phyloP scores from a whole-genome alignment of 225 moss, liverwort and hornwort species.

The Marchantia paleacea region DNA sequence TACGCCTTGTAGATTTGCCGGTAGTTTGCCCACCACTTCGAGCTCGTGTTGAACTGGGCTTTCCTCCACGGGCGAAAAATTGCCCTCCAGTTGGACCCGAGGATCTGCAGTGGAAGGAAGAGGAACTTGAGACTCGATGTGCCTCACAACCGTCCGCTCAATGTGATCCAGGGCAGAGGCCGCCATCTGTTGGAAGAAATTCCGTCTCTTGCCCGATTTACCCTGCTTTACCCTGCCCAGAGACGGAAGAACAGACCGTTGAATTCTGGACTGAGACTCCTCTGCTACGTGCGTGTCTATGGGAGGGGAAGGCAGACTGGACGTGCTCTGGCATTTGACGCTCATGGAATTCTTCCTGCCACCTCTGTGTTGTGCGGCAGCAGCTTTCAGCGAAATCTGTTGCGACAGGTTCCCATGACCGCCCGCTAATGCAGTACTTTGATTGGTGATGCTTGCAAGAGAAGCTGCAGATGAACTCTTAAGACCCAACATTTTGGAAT shows the following conservation, averaged over 20 bases:
- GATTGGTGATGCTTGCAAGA: not conserved
- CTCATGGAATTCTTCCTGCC: not conserved
- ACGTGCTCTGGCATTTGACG: slow-evolving; percentile 5
- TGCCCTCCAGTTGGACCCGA: slow-evolving; percentile 68
- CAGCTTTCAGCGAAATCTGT: not conserved
- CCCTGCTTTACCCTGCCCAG: not conserved
- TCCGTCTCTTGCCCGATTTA: slow-evolving; percentile 19
- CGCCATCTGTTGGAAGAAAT: slow-evolving; percentile 55
- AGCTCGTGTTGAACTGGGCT: slow-evolving; percentile 52
- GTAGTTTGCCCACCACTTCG: slow-evolving; percentile 56
- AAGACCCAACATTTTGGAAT: slow-evolving; percentile 20
- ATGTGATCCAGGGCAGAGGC: slow-evolving; percentile 50
- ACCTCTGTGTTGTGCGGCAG: not conserved
- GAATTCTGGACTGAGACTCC: slow-evolving; percentile 1
- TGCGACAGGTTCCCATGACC: not conserved
- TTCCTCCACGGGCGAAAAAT: slow-evolving; percentile 70
- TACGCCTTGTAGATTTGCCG: slow-evolving; percentile 55
- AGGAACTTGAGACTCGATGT: slow-evolving; percentile 38
- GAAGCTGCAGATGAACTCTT: not conserved
- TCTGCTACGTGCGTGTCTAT: not conserved
- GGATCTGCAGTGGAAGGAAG: slow-evolving; percentile 81
- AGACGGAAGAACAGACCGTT: not conserved
- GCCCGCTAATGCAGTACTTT: not conserved
- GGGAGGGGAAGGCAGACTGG: not conserved
- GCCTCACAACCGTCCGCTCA: slow-evolving; percentile 52